These are phyloP conservation scores for Cystobasidium tubakii DNA, from an alignment of 768 basidiomycete species.

Conservation along the genomic window DNA sequence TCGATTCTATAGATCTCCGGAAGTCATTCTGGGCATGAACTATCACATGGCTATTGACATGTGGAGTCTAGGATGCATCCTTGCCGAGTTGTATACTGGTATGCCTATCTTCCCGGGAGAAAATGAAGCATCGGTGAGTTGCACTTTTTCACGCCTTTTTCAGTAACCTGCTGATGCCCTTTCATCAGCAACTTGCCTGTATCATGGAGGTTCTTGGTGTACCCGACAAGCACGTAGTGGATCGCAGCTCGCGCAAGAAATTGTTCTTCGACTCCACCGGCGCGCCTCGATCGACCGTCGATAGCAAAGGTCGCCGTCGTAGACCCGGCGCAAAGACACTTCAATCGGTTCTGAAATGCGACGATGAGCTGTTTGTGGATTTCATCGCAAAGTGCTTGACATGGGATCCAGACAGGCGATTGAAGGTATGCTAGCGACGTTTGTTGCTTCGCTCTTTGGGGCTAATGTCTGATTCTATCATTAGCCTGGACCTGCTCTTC, in stretches of 20 bases:
- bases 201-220: slow-evolving; percentile 98
- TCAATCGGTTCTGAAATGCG: slow-evolving; percentile 77
- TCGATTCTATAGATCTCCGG: slow-evolving; percentile 98
- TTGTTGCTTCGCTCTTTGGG: no score
- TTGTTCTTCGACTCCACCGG: slow-evolving; percentile 95
- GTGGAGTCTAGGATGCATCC: slow-evolving; percentile 98
- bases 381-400: slow-evolving; percentile 94
- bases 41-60: slow-evolving; percentile 88
- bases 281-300: slow-evolving; percentile 84
- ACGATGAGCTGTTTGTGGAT: slow-evolving; percentile 92
- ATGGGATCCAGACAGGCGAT: slow-evolving; percentile 93
- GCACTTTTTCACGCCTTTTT: background rate
- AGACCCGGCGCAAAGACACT: slow-evolving; percentile 86
- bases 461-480: no score
- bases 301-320: slow-evolving; percentile 89
- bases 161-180: background rate
- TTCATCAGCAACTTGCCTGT: slow-evolving; percentile 89
- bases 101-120: slow-evolving; percentile 99
- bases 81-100: slow-evolving; percentile 93
- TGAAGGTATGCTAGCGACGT: slow-evolving; percentile 56
- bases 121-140: slow-evolving; percentile 38
- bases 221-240: slow-evolving; percentile 90
- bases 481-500: slow-evolving; percentile 30
- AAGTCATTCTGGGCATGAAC: slow-evolving; percentile 97
- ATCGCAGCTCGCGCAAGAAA: slow-evolving; percentile 85